Base-by-base conservation (phyloP, 129 eudicot genomes). In the Flaveria trinervia region DNA sequence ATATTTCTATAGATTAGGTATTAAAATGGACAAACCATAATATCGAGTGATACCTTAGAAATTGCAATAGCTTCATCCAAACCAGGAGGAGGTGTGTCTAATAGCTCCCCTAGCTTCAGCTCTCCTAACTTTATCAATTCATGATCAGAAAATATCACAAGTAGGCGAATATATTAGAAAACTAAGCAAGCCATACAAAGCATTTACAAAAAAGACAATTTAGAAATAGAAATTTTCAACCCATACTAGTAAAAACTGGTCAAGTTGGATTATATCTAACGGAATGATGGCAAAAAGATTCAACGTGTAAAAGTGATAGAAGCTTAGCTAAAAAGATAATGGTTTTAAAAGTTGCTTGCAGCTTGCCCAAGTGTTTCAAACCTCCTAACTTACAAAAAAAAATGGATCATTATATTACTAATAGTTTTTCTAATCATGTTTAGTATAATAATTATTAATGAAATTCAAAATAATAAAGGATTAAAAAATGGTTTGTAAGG, bases 1-100 rank as follows among this genome's bases (percentile, higher is more conserved):
- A 71, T 17, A 6, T 33, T 23, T 11, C 28, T 23, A 45, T 64
- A 23, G 49, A 36, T 0, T 71, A 3, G 54, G 51, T 11, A 61
- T 2, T 36, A 36, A 36, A 36, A 5, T 36, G 0, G 1, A 45
- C 12, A 76, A 51, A 43, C 43, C 7, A 14, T 65, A 71, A 69
- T 23, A 61, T 46, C 25, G 8, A 55, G 13, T 33, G 81, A 60
- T 85, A 81, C 97, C 97, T 89, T 92, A 70, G 97, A 89, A 78
- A 92, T 92, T 56, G 97, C 96, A 87, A 94, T 83, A 67, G 98
- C 98, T 86, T 94, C 98, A 59, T 94, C 98, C 61, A 94, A 82
- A 61, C 98, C 98, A 54, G 98, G 98, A 70, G 98, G 98, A 79
- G 98, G 98, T 49, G 97, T 87, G 79, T 94, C 97, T 84, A 94